Conservation (phyloP, 1,284 basidiomycete genomes). For the Crucibulum parvulum region DNA sequence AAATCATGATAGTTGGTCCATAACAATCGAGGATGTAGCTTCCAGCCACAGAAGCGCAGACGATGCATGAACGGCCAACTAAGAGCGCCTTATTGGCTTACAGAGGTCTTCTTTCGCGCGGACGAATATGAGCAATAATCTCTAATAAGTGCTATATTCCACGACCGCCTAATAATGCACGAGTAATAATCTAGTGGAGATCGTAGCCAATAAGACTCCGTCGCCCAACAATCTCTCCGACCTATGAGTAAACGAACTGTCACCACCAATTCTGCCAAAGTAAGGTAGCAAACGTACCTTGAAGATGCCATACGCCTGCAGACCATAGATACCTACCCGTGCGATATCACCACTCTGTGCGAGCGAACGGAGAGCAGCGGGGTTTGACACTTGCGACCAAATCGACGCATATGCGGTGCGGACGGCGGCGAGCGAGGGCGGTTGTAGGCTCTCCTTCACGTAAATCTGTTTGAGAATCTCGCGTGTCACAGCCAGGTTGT, state of each 20-base stretch:
- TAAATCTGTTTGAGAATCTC: conserved; percentile 93
- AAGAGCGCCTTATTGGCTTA: no score
- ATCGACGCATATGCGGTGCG: conserved; percentile 78
- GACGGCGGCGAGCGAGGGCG: conserved; percentile 76
- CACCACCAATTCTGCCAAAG: conserved; percentile 37
- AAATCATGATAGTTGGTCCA: no score
- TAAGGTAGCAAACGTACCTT: conserved; percentile 55
- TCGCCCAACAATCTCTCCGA: conserved; percentile 92
- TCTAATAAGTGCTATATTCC: no score
- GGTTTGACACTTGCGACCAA: conserved; percentile 71
- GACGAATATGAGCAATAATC: no score
- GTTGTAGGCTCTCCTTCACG: conserved; percentile 85
- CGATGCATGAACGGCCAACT: no score
- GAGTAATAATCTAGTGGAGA: conserved; percentile 55
- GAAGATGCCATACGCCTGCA: conserved; percentile 91
- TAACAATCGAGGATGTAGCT: no score
- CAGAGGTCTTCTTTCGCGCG: no score
- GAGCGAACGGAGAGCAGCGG: conserved; percentile 75
- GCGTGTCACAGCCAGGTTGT: conserved; percentile 86
- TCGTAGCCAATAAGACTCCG: conserved; percentile 88
- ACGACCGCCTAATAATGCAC: no score
- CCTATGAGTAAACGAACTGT: conserved; percentile 42
- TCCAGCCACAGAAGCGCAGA: no score
- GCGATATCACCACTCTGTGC: conserved; percentile 81
- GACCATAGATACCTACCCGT: conserved; percentile 82